phyloP scores from a whole-genome alignment of 2,329 filamentous ascomycete species.

The Fusarium musae region DNA sequence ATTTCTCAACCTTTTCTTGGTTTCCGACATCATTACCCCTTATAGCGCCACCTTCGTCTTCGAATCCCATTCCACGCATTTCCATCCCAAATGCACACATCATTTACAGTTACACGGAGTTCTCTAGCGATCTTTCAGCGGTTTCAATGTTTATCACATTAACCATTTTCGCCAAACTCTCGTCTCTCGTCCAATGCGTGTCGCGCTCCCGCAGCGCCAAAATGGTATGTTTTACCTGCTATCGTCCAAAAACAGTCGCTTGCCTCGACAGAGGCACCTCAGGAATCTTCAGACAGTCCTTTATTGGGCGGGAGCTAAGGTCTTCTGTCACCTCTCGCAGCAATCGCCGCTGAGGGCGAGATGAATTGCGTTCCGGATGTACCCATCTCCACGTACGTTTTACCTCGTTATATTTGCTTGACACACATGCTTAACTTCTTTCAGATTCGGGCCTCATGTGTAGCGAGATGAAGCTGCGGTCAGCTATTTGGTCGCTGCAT shows the following conservation, averaged over 20 bases:
- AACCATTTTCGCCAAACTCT: rapidly evolving
- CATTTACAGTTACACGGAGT: no score
- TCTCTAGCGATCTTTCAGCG: no score
- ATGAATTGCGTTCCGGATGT: background rate
- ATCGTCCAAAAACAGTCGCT: background rate
- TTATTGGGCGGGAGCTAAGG: background rate
- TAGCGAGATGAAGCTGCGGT: rapidly evolving
- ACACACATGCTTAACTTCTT: no score
- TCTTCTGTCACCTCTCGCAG: slow-evolving; percentile 4
- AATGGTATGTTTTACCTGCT: background rate
- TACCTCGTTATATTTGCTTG: background rate
- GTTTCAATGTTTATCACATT: background rate
- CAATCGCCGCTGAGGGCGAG: background rate
- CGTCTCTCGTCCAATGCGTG: background rate
- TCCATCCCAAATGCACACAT: no score
- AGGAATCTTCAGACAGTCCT: rapidly evolving
- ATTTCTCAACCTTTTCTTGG: background rate
- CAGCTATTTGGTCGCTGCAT: background rate
- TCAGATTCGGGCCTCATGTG: background rate
- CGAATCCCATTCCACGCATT: rapidly evolving
- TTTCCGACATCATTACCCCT: rapidly evolving
- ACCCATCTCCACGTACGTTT: rapidly evolving
- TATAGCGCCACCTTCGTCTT: background rate
- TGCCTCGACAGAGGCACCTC: rapidly evolving
- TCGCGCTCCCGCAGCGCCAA: rapidly evolving